Percentiles rank a stretch among this genome's conserved stretches.
Evolutionary conservation across 2,329 filamentous ascomycete species (phyloP).

Genomic region (Aspergillus fischeri): DNA sequence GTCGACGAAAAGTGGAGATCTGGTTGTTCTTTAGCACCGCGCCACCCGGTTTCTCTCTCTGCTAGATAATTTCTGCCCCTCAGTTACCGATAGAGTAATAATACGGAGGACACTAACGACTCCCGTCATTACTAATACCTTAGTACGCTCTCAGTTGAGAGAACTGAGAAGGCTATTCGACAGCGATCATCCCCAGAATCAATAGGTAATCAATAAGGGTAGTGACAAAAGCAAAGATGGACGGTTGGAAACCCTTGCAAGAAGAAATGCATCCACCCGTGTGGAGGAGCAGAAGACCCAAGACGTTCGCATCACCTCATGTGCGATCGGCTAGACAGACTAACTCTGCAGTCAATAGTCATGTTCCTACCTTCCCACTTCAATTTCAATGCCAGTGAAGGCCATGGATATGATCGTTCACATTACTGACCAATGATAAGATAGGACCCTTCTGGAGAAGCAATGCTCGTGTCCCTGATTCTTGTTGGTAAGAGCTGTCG

Average conservation of each 20-base stretch:
- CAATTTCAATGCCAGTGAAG: background rate
- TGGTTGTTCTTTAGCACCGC: background rate
- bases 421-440: background rate
- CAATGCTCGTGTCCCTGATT: background rate
- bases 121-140: too few species aligned
- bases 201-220: background rate
- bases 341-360: background rate
- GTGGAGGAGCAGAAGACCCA: background rate
- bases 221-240: constrained; percentile 5
- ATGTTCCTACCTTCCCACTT: background rate
- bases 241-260: too few species aligned
- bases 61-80: background rate
- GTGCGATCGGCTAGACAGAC: background rate
- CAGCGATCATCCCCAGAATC: too few species aligned
- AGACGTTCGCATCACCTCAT: background rate
- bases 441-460: background rate
- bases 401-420: background rate
- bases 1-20: background rate
- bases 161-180: too few species aligned
- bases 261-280: constrained; percentile 8
- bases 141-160: too few species aligned
- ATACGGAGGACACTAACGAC: background rate
- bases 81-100: background rate
- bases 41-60: background rate
- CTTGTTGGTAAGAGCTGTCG: background rate